These are phyloP conservation scores for Tulasnella sp. DNA, from an alignment of 768 basidiomycete species.

Conservation along the genomic window DNA sequence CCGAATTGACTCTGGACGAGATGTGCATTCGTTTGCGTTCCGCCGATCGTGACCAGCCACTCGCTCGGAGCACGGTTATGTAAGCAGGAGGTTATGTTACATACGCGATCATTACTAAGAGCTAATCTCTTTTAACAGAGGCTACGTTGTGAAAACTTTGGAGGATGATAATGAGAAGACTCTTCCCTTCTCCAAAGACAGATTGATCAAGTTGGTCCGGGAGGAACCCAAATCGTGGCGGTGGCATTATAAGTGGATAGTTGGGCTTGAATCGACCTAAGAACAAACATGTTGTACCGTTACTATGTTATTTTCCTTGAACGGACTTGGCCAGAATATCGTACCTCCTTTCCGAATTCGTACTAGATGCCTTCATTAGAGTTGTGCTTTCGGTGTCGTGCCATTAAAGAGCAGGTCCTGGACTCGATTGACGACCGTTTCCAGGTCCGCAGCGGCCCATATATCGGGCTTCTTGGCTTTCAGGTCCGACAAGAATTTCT, in stretches of 20 bases:
- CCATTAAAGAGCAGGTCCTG: no score
- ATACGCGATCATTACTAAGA: neutral
- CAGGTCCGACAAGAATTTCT: no score
- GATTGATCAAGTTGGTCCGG: neutral
- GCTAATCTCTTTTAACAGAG: neutral
- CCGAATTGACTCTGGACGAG: neutral
- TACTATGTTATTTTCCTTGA: neutral
- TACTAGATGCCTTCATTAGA: neutral
- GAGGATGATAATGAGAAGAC: neutral
- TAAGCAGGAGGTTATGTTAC: neutral
- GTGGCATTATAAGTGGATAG: neutral
- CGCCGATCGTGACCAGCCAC: neutral
- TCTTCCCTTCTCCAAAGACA: conserved; percentile 5
- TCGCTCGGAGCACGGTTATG: conserved; percentile 10
- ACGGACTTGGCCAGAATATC: no score
- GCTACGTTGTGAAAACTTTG: conserved; percentile 1
- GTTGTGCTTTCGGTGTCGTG: no score
- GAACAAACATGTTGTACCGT: neutral
- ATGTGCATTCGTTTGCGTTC: conserved; percentile 12
- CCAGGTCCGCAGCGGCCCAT: no score
- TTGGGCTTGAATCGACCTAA: neutral
- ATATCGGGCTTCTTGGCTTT: no score
- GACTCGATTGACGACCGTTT: no score
- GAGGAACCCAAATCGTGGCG: conserved; percentile 1
- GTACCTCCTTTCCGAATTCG: no score